These are phyloP conservation scores for Metschnikowia vanudenii DNA, from an alignment of 805 yeast genomes.

Conservation along the genomic window DNA sequence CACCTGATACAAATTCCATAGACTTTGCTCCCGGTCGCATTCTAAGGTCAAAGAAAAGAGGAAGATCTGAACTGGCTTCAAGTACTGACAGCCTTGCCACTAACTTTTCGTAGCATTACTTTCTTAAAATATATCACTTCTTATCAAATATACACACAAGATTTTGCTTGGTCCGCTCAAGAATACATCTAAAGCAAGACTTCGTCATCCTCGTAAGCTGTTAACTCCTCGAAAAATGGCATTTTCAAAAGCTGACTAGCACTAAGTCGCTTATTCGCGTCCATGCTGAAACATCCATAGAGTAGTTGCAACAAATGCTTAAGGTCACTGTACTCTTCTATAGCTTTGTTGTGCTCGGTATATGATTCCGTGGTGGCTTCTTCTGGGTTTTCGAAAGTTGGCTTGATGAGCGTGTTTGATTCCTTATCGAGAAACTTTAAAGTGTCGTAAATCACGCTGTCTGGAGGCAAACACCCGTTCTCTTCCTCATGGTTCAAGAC, in stretches of 20 bases:
- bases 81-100: slow-evolving; percentile 19
- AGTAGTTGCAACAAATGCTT: slow-evolving; percentile 54
- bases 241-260: slow-evolving; percentile 56
- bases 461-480: slow-evolving; percentile 63
- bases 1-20: slow-evolving; percentile 4
- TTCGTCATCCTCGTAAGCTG: slow-evolving; percentile 32
- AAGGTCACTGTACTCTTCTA: slow-evolving; percentile 39
- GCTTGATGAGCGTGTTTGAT: slow-evolving; percentile 34
- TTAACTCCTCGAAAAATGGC: slow-evolving; percentile 56
- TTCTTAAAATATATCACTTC: not conserved
- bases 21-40: slow-evolving; percentile 6
- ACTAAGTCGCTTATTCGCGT: slow-evolving; percentile 54
- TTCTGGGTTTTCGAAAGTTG: slow-evolving; percentile 17
- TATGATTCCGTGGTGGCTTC: slow-evolving; percentile 15
- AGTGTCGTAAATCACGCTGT: slow-evolving; percentile 70
- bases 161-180: not conserved
- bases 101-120: slow-evolving; percentile 3
- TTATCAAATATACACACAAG: not conserved
- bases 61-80: slow-evolving; percentile 21
- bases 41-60: slow-evolving; percentile 13
- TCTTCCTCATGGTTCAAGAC: slow-evolving; percentile 43
- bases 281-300: slow-evolving; percentile 55
- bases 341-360: slow-evolving; percentile 18
- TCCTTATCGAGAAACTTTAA: slow-evolving; percentile 46
- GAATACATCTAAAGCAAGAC: slow-evolving; percentile 20